Conservation (phyloP, 495 filamentous ascomycete species). For the Xylaria curta region DNA sequence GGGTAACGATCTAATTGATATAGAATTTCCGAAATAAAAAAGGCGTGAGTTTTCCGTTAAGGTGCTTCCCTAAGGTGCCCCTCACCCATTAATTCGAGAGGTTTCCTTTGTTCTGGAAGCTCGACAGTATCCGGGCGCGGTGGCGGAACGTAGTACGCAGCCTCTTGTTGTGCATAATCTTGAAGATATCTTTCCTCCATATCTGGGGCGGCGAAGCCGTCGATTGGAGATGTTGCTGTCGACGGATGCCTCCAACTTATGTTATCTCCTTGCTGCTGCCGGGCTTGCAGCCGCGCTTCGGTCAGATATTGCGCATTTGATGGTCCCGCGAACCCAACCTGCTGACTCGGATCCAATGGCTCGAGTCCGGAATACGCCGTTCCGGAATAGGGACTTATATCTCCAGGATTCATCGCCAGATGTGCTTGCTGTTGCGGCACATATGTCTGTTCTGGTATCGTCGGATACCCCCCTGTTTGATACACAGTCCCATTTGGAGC, state of each 20-base stretch:
- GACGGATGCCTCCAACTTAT: conserved; percentile 15
- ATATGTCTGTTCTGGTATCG: conserved; percentile 18
- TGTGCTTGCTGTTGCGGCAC: not conserved
- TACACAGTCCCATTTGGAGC: conserved; percentile 8
- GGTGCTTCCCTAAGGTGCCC: conserved; percentile 37
- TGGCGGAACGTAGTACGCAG: conserved; percentile 15
- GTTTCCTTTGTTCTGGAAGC: conserved; percentile 30
- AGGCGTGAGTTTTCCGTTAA: not conserved
- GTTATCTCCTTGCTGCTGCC: not conserved
- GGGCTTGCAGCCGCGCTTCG: conserved; percentile 21
- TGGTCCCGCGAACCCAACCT: conserved; percentile 22
- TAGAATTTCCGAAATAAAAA: not conserved
- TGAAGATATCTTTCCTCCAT: conserved; percentile 14
- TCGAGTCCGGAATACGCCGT: not conserved
- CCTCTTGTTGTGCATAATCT: conserved; percentile 16
- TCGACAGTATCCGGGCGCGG: conserved; percentile 17
- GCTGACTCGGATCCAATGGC: conserved; percentile 6
- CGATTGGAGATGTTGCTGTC: not conserved
- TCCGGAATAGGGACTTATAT: not conserved
- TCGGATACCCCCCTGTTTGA: conserved; percentile 18
- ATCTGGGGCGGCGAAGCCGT: not conserved
- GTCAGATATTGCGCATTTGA: conserved; percentile 27
- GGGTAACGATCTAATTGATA: not conserved
- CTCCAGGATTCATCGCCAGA: not conserved
- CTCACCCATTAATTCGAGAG: conserved; percentile 37